Evolutionary conservation across 2,329 filamentous ascomycete species (phyloP).

Genomic region (Rhynchosporium agropyri): DNA sequence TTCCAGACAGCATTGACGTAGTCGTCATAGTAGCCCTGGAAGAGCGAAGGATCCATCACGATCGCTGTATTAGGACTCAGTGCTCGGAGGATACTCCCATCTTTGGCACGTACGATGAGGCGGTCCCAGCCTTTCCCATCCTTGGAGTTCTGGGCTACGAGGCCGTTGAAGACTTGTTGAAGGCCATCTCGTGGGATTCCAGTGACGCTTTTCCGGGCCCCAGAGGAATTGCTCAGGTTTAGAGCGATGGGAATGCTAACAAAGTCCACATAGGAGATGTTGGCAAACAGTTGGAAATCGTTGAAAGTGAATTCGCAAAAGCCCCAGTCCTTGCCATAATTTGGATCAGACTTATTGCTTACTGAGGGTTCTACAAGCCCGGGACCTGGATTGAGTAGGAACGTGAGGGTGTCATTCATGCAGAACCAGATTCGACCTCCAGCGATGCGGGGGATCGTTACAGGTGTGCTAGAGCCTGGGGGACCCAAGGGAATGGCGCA

Average conservation of each 20-base stretch:
- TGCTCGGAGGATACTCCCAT: slow-evolving; percentile 44
- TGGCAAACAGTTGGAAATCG: slow-evolving; percentile 61
- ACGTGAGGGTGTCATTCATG: slow-evolving; percentile 64
- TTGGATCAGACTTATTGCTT: slow-evolving; percentile 65
- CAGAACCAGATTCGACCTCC: slow-evolving; percentile 75
- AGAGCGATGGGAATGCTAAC: slow-evolving; percentile 65
- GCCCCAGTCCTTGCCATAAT: slow-evolving; percentile 63
- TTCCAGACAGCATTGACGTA: slow-evolving; percentile 51
- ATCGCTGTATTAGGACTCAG: slow-evolving; percentile 48
- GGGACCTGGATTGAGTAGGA: slow-evolving; percentile 68
- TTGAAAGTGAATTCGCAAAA: slow-evolving; percentile 74
- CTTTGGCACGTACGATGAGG: slow-evolving; percentile 45
- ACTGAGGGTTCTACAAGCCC: slow-evolving; percentile 75
- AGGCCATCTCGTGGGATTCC: slow-evolving; percentile 61
- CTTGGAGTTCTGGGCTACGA: slow-evolving; percentile 56
- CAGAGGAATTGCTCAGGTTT: slow-evolving; percentile 49
- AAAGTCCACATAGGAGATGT: slow-evolving; percentile 78
- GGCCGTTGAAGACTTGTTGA: slow-evolving; percentile 53
- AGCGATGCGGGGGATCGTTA: slow-evolving; percentile 70
- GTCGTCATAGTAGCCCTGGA: slow-evolving; percentile 48
- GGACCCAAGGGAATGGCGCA: slow-evolving; percentile 64
- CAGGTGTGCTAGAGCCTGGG: slow-evolving; percentile 57
- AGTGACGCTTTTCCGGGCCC: slow-evolving; percentile 52
- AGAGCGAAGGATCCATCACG: slow-evolving; percentile 49
- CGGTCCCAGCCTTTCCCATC: slow-evolving; percentile 66